These are phyloP conservation scores for Beta macrorhiza DNA, from an alignment of 179 eudicot species.

Conservation along the genomic window DNA sequence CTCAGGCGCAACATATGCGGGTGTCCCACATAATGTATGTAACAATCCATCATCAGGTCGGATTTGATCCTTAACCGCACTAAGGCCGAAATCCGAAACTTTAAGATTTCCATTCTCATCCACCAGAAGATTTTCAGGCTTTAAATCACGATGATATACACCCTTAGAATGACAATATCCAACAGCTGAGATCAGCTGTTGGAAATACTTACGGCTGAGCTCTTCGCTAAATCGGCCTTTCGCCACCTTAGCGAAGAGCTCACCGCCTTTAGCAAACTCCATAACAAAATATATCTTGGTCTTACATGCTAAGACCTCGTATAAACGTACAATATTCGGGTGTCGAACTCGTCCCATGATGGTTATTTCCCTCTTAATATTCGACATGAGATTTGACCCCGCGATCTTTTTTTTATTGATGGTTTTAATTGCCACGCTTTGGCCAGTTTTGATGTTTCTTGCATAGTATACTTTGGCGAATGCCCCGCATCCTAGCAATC, in stretches of 20 bases:
- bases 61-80: constrained; percentile 29
- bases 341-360: constrained; percentile 39
- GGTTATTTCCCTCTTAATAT: constrained; percentile 38
- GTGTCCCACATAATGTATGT: constrained; percentile 46
- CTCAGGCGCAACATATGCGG: constrained; percentile 53
- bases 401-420: constrained; percentile 36
- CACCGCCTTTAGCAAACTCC: constrained; percentile 45
- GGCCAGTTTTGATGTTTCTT: constrained; percentile 33
- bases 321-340: constrained; percentile 38
- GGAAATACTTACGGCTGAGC: constrained; percentile 34
- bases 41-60: constrained; percentile 24
- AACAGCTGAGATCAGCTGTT: constrained; percentile 40
- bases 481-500: constrained; percentile 42
- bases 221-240: constrained; percentile 50
- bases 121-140: constrained; percentile 41
- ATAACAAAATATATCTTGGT: constrained; percentile 42
- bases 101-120: constrained; percentile 42
- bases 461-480: constrained; percentile 44
- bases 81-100: constrained; percentile 45
- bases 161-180: constrained; percentile 44
- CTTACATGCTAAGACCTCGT: constrained; percentile 41
- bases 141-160: constrained; percentile 44
- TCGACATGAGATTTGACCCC: constrained; percentile 24
- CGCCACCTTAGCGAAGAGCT: constrained; percentile 47
- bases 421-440: constrained; percentile 42